These are phyloP conservation scores for Gossypium bickii DNA, from an alignment of 345 rosid species.

Conservation along the genomic window DNA sequence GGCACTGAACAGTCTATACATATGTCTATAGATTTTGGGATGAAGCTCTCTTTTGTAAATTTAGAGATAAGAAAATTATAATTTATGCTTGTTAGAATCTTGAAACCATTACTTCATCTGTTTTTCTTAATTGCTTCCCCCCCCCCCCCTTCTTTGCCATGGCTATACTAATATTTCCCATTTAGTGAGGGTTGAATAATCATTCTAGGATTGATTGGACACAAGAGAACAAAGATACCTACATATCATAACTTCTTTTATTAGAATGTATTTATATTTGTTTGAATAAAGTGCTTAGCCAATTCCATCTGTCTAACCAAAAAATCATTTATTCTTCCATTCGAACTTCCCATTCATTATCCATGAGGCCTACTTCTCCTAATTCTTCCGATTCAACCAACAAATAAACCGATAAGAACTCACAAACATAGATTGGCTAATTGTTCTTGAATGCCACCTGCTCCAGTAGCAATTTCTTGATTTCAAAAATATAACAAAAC, in stretches of 20 bases:
- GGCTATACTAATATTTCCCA: background rate
- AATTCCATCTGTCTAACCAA: background rate
- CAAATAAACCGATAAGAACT: background rate
- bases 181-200: background rate
- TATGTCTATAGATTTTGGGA: background rate
- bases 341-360: too few species aligned
- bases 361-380: too few species aligned
- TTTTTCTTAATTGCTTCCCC: background rate
- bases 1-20: background rate
- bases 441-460: background rate
- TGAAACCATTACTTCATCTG: background rate
- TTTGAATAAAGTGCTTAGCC: background rate
- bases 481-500: background rate
- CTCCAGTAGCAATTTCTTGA: background rate
- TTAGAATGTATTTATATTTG: background rate
- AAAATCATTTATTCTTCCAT: too few species aligned
- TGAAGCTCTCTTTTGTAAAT: background rate
- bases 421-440: background rate
- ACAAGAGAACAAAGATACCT: background rate
- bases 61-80: background rate
- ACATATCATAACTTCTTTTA: background rate
- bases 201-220: background rate
- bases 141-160: background rate
- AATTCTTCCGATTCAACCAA: too few species aligned
- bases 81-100: background rate